phyloP scores from a whole-genome alignment of 805 yeast genomes.

The Hanseniaspora taiwanica region DNA sequence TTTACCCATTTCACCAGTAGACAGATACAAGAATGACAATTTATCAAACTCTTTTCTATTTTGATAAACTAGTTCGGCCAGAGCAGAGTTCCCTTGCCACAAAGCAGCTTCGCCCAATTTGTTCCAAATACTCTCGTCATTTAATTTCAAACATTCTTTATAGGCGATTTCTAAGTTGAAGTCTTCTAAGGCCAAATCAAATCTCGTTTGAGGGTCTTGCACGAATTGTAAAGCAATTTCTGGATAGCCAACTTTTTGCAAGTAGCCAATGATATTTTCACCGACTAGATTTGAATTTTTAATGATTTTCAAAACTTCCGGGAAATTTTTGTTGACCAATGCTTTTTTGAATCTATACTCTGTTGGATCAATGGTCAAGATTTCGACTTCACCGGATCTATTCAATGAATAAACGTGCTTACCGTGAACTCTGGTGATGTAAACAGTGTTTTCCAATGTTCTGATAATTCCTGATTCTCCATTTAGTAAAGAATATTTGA shows the following conservation, averaged over 20 bases:
- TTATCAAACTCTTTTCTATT: constrained; percentile 77
- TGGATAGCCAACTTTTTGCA: constrained; percentile 91
- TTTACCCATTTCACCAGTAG: constrained; percentile 68
- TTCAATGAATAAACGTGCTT: constrained; percentile 66
- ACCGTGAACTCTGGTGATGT: constrained; percentile 61
- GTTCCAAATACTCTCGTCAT: constrained; percentile 62
- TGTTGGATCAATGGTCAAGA: constrained; percentile 77
- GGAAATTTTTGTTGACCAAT: constrained; percentile 74
- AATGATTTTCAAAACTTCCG: constrained; percentile 83
- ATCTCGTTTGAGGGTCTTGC: constrained; percentile 89
- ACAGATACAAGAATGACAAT: constrained; percentile 74
- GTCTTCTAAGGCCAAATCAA: constrained; percentile 89
- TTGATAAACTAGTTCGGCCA: constrained; percentile 82
- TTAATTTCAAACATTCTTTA: constrained; percentile 70
- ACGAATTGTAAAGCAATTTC: constrained; percentile 96
- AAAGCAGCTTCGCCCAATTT: constrained; percentile 76
- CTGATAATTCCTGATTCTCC: constrained; percentile 94
- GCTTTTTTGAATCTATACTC: constrained; percentile 95
- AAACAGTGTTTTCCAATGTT: constrained; percentile 80
- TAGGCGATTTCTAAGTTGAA: constrained; percentile 81
- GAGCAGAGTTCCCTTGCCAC: constrained; percentile 73
- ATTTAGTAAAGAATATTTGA: constrained; percentile 82
- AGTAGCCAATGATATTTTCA: constrained; percentile 88
- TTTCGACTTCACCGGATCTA: constrained; percentile 76
- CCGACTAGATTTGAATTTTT: constrained; percentile 87